These are phyloP conservation scores for Pichia insulana DNA, from an alignment of 805 yeast species.

Conservation along the genomic window DNA sequence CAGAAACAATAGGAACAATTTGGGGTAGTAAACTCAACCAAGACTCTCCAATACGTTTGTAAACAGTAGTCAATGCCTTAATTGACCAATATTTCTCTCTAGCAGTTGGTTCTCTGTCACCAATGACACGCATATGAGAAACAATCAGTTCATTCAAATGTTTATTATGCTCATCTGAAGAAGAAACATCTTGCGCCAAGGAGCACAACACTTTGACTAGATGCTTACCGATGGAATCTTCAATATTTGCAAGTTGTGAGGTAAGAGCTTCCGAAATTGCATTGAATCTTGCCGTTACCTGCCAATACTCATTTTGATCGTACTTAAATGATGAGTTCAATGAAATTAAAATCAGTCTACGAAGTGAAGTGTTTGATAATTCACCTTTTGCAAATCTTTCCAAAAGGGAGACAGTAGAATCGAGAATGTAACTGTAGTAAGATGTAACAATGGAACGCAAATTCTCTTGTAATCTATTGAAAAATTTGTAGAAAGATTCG, in stretches of 20 bases:
- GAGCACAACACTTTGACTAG: constrained; percentile 74
- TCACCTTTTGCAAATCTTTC: constrained; percentile 37
- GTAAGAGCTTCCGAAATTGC: constrained; percentile 54
- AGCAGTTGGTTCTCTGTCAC: constrained; percentile 32
- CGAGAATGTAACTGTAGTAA: constrained; percentile 79
- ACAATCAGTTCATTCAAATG: constrained; percentile 55
- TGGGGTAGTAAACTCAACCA: constrained; percentile 91
- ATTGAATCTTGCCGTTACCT: constrained; percentile 76
- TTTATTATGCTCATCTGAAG: constrained; percentile 65
- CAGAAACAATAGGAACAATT: constrained; percentile 92
- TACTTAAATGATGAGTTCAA: constrained; percentile 74
- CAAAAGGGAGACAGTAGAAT: constrained; percentile 54
- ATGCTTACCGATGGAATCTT: constrained; percentile 67
- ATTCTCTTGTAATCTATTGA: constrained; percentile 74
- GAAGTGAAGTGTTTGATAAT: constrained; percentile 42
- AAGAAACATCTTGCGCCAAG: constrained; percentile 56
- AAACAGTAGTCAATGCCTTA: constrained; percentile 67
- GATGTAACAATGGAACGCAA: constrained; percentile 81
- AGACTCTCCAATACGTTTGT: constrained; percentile 87
- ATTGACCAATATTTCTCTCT: constrained; percentile 74
- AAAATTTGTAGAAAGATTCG: constrained; percentile 74
- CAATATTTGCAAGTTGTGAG: constrained; percentile 58
- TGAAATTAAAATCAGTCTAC: constrained; percentile 67
- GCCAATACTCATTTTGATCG: constrained; percentile 95
- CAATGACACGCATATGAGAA: constrained; percentile 54